Evolutionary conservation across 2,329 filamentous ascomycete genomes (phyloP).

Genomic region (Amphichorda felina): DNA sequence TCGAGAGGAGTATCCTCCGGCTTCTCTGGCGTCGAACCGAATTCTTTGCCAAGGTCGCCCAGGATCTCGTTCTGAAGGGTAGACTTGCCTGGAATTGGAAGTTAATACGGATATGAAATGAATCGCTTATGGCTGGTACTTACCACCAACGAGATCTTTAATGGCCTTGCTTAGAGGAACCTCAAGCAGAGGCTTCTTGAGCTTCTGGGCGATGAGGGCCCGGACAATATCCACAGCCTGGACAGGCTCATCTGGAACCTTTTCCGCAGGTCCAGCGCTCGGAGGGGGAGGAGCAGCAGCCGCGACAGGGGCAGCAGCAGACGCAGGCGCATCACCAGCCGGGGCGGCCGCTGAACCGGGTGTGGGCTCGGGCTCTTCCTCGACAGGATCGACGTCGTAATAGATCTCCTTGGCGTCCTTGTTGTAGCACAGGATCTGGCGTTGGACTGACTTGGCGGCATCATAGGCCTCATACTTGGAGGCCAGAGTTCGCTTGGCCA

Average conservation of each 20-base stretch:
- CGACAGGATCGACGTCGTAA: conserved; percentile 92
- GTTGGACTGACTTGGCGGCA: conserved; percentile 88
- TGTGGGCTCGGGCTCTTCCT: conserved; percentile 68
- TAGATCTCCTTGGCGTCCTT: conserved; percentile 99
- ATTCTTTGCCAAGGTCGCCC: conserved; percentile 95
- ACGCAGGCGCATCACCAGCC: conserved; percentile 37
- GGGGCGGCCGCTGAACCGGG: conserved; percentile 22
- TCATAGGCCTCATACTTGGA: conserved; percentile 99
- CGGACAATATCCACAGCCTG: conserved; percentile 83
- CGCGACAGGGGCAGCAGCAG: conserved; percentile 42
- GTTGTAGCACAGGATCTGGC: conserved; percentile 98
- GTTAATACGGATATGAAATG: conserved; percentile 1
- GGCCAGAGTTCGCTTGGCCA: conserved; percentile 91
- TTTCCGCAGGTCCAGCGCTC: conserved; percentile 73
- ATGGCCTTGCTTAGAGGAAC: conserved; percentile 93
- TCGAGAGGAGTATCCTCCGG: conserved; percentile 95
- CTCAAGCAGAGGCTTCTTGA: conserved; percentile 86
- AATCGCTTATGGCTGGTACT: conserved; percentile 22
- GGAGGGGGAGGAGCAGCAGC: conserved; percentile 49
- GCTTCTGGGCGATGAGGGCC: conserved; percentile 85
- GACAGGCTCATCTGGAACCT: conserved; percentile 78
- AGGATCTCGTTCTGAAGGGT: conserved; percentile 98
- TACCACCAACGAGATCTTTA: conserved; percentile 95
- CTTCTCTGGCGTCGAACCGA: conserved; percentile 95
- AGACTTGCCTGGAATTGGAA: conserved; percentile 62